Evolutionary conservation across 148 eudicot species (phyloP).

Genomic region (Euryodendron excelsum): DNA sequence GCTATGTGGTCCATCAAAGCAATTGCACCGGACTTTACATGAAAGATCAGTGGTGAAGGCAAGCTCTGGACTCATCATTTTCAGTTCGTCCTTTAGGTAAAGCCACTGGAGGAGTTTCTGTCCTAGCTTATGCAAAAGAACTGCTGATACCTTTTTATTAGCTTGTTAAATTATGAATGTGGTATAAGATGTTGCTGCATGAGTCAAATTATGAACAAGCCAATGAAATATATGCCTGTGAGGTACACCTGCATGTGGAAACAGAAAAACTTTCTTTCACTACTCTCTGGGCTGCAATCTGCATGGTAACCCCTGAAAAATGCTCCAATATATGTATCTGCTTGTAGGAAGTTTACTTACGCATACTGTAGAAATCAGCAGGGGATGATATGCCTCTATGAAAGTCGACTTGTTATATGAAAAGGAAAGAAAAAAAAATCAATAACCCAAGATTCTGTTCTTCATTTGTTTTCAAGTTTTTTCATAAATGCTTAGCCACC

Average conservation of each 20-base stretch:
- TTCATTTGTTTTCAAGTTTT: no score
- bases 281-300: not conserved
- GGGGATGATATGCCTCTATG: not conserved
- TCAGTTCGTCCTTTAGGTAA: not conserved
- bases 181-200: not conserved
- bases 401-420: not conserved
- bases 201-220: not conserved
- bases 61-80: no score
- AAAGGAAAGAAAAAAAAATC: not conserved
- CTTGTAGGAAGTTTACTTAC: not conserved
- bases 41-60: no score
- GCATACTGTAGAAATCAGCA: not conserved
- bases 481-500: no score
- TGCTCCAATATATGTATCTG: not conserved
- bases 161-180: no score
- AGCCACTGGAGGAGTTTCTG: not conserved
- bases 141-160: not conserved
- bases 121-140: not conserved
- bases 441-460: not conserved
- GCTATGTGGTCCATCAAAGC: no score
- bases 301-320: not conserved
- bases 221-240: not conserved
- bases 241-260: not conserved
- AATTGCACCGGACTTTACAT: no score
- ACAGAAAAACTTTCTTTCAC: conserved; percentile 6